These are phyloP conservation scores for Clausena lansium DNA, from an alignment of 345 rosid genomes.

Conservation along the genomic window DNA sequence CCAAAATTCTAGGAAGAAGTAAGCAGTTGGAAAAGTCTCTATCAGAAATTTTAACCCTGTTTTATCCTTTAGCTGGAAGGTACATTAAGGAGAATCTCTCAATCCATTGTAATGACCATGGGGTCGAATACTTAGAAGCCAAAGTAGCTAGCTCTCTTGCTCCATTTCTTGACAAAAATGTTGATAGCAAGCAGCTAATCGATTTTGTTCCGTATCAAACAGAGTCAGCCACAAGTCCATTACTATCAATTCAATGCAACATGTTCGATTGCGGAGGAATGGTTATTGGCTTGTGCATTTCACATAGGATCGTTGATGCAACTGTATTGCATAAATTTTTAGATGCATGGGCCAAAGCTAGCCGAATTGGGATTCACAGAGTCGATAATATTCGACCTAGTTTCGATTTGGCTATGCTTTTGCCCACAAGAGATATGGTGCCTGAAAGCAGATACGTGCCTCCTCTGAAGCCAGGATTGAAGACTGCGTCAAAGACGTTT, in stretches of 20 bases:
- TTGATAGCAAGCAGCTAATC: conserved; percentile 1
- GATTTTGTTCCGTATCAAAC: neutral
- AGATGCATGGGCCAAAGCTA: conserved; percentile 9
- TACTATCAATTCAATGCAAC: conserved; percentile 15
- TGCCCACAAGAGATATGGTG: neutral
- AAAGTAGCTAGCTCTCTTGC: conserved; percentile 10
- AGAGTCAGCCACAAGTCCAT: conserved; percentile 16
- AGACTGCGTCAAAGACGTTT: neutral
- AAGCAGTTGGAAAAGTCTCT: neutral
- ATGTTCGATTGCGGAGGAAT: conserved; percentile 23
- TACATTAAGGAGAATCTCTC: neutral
- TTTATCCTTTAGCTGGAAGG: conserved; percentile 17
- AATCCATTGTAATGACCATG: conserved; percentile 17
- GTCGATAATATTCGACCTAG: neutral
- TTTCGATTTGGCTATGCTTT: neutral
- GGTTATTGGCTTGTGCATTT: conserved; percentile 12
- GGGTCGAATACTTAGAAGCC: conserved; percentile 22
- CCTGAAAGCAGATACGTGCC: neutral
- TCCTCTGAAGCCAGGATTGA: neutral
- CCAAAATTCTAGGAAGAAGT: neutral
- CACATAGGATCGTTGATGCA: conserved; percentile 23
- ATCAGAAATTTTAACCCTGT: conserved; percentile 16
- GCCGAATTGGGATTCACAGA: neutral
- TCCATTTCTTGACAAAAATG: conserved; percentile 1
- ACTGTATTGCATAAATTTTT: neutral